Conservation (phyloP, 495 filamentous ascomycete species). For the Penicillium flavigenum region DNA sequence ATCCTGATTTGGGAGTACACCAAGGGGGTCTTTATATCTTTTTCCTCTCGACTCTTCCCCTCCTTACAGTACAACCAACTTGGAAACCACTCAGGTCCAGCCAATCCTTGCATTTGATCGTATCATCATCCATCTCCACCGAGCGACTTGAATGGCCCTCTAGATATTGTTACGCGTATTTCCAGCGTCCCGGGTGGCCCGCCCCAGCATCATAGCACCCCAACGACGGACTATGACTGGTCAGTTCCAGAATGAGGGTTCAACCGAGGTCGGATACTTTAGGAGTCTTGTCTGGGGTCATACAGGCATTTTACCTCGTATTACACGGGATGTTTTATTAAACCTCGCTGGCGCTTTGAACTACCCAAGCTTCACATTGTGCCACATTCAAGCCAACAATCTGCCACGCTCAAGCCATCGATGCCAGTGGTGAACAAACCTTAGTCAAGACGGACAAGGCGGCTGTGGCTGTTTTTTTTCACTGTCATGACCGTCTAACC, state of each 20-base stretch:
- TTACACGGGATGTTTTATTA: conserved; percentile 15
- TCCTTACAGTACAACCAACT: conserved; percentile 13
- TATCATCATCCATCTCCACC: conserved; percentile 6
- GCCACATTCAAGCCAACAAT: conserved; percentile 5
- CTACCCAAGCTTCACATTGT: not conserved
- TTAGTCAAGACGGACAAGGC: not conserved
- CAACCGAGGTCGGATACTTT: conserved; percentile 13
- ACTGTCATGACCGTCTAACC: not conserved
- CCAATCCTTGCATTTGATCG: conserved; percentile 18
- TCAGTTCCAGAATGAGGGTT: not conserved
- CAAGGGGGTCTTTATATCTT: conserved; percentile 25
- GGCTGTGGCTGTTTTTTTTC: conserved; percentile 5
- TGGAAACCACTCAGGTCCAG: not conserved
- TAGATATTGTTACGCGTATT: conserved; percentile 20
- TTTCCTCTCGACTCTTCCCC: not conserved
- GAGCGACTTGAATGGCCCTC: conserved; percentile 1
- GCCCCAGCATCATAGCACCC: conserved; percentile 22
- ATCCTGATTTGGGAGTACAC: not conserved
- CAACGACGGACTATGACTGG: conserved; percentile 16
- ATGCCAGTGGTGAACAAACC: conserved; percentile 10
- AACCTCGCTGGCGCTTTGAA: conserved; percentile 5
- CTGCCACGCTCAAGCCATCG: conserved; percentile 13
- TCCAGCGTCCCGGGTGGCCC: conserved; percentile 8
- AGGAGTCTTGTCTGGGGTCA: not conserved
- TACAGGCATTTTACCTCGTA: conserved; percentile 18